Evolutionary conservation across 202 grass and related monocot genomes (phyloP).

Genomic region (Saccharum hybrid): DNA sequence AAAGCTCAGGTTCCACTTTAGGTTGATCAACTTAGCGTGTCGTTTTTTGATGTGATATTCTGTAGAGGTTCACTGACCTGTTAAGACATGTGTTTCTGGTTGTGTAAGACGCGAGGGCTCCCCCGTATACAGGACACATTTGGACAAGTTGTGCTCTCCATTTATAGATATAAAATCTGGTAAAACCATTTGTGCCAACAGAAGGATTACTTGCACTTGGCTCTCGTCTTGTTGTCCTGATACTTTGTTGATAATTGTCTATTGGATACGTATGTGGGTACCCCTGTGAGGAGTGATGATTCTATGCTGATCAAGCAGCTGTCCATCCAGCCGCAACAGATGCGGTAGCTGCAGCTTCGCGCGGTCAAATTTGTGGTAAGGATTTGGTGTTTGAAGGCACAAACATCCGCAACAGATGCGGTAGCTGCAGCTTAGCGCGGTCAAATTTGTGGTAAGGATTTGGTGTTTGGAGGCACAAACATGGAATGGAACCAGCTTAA

Average conservation of each 20-base stretch:
- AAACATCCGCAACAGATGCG: too few relatives aligned
- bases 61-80: background rate
- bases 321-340: background rate
- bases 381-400: too few relatives aligned
- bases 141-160: background rate
- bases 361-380: too few relatives aligned
- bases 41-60: background rate
- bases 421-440: too few relatives aligned
- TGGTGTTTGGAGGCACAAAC: too few relatives aligned
- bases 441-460: too few relatives aligned
- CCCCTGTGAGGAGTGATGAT: background rate
- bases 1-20: background rate
- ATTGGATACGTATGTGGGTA: background rate
- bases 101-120: background rate
- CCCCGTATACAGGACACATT: background rate
- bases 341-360: too few relatives aligned
- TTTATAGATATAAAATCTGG: background rate
- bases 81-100: background rate
- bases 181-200: constrained; percentile 15
- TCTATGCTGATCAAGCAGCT: background rate
- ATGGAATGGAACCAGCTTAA: too few relatives aligned
- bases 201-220: background rate
- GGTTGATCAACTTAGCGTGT: background rate
- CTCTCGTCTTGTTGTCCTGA: background rate
- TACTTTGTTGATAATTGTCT: background rate